Evolutionary conservation across 2,329 filamentous ascomycete genomes (phyloP).

Genomic region (Colletotrichum chrysophilum): DNA sequence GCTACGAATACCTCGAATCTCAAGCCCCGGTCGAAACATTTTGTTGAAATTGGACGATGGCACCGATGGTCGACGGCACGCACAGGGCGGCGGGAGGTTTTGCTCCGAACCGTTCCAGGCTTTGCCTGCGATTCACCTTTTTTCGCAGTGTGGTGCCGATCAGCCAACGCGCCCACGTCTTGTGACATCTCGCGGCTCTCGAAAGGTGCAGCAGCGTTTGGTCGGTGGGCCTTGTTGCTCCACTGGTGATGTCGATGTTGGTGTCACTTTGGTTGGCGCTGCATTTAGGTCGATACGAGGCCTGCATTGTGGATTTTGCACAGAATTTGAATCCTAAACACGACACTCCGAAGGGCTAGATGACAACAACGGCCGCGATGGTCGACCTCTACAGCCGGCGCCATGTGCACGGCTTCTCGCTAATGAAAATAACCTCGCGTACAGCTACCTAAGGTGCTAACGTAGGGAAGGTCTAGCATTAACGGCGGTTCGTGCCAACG

Average conservation of each 20-base stretch:
- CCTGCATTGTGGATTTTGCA: not conserved
- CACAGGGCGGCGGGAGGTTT: not conserved
- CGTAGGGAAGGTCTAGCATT: not conserved
- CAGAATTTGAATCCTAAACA: not conserved
- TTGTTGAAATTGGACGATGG: not conserved
- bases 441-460: not conserved
- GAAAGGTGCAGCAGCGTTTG: not conserved
- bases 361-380: not conserved
- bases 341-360: not conserved
- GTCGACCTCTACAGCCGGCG: not conserved
- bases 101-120: not conserved
- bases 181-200: not conserved
- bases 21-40: not conserved
- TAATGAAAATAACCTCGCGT: not conserved
- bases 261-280: not conserved
- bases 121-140: not conserved
- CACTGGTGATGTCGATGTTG: not conserved
- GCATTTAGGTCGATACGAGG: not conserved
- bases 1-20: not conserved
- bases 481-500: not conserved
- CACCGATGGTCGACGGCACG: not conserved
- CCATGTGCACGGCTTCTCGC: not conserved
- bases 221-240: not conserved
- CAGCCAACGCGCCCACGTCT: not conserved
- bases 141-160: not conserved